Evolutionary conservation across 306 rosid genomes (phyloP), one percentile per base, ranked within the genome.

Genomic region (Cicer pinnatifidum): DNA sequence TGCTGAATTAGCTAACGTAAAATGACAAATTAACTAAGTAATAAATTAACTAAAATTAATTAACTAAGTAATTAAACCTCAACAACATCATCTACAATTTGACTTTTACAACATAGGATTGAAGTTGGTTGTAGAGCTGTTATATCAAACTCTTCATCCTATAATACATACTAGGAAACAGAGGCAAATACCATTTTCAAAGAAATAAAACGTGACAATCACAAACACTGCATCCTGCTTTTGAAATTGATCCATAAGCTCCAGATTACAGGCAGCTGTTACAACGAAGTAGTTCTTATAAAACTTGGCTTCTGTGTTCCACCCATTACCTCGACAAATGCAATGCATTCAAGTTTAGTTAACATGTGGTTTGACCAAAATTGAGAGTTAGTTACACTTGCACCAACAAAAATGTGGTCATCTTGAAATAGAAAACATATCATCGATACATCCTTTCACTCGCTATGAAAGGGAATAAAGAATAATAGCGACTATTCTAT

Each of bases 371-470:
- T 74, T 48, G 52, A 40, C n/a, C 57, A 58, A 47, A 58, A 59
- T 35, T 10, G 51, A 6, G 60, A 10, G 52, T 28, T 28, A 28
- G 35, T 28, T 59, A 59, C 33, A 50, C 19, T 48, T 41, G 62
- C 54, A n/a, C 76, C 52, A 71, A 51, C 13, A 51, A 67, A 48
- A 17, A 11, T 66, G 40, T 6, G 54, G n/a, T 46, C 28, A 71
- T 81, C 64, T 76, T 56, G 60, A 64, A 71, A 76, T 62, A 46
- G 59, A 75, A 81, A 51, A 75, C 56, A 8, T 38, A 20, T 11
- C 1, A 10, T 11, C 15, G 3, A 45, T n/a, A 38, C 33, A 54
- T 35, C n/a, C 33, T 10, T 35, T n/a, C 35, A 43, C 43, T 23
- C 50, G 58, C 10, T 9, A 19, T 5, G 4, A 33, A 8, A 35